These are phyloP conservation scores for Stagonosporopsis rhizophila DNA, from an alignment of 2,329 filamentous ascomycete species.

Conservation along the genomic window DNA sequence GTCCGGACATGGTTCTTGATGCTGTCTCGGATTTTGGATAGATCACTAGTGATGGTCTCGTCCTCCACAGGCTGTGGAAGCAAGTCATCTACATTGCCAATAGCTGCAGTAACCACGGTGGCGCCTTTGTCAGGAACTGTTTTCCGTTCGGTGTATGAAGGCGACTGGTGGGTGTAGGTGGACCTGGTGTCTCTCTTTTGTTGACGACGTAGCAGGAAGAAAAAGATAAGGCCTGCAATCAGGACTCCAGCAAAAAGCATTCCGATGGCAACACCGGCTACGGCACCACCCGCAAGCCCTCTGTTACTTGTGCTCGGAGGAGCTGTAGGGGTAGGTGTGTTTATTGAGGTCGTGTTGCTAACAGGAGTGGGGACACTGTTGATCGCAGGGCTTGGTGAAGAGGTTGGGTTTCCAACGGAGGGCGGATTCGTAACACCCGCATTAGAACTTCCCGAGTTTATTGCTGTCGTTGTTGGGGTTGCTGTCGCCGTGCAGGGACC, in stretches of 20 bases:
- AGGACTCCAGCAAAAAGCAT: constrained; percentile 26
- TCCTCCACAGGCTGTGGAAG: constrained; percentile 35
- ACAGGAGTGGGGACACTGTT: not conserved
- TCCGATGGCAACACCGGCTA: constrained; percentile 30
- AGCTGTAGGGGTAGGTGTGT: not conserved
- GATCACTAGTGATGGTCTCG: constrained; percentile 25
- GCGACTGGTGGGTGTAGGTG: not conserved
- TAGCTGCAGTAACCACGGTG: not conserved
- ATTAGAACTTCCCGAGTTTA: not conserved
- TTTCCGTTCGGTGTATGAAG: not conserved
- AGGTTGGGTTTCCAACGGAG: not conserved
- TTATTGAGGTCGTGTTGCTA: not conserved
- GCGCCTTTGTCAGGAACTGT: constrained; percentile 5
- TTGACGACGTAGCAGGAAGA: constrained; percentile 24
- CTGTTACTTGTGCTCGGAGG: not conserved
- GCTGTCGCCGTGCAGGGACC: not conserved
- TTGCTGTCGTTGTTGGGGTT: not conserved
- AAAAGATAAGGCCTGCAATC: constrained; percentile 19
- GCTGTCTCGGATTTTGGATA: constrained; percentile 33
- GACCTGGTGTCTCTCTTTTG: constrained; percentile 4
- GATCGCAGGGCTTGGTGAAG: not conserved
- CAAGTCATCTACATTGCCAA: constrained; percentile 19
- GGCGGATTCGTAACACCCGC: not conserved
- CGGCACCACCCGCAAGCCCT: constrained; percentile 20
- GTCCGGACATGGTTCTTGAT: constrained; percentile 37